Conservation (phyloP, 2,329 filamentous ascomycete genomes). For the Botrytis byssoidea region DNA sequence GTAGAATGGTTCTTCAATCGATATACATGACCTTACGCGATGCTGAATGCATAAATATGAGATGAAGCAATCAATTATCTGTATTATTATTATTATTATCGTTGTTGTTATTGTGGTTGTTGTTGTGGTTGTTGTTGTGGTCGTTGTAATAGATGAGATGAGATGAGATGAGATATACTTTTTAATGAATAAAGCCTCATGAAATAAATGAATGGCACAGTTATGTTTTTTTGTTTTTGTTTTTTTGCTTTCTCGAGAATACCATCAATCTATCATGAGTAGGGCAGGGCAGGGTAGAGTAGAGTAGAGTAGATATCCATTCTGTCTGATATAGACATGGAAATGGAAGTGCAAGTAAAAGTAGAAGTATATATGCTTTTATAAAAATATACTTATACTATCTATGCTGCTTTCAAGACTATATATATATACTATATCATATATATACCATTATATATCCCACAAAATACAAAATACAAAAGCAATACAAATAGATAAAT, state of each 20-base stretch:
- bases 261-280: no score
- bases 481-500: no score
- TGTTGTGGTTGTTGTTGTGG: neutral
- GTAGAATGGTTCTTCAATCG: neutral
- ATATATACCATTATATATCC: no score
- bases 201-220: neutral
- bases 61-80: neutral
- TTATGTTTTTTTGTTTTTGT: neutral
- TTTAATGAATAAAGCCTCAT: constrained; percentile 11
- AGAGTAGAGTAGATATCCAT: no score
- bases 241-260: neutral
- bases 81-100: constrained; percentile 5
- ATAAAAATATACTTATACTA: no score
- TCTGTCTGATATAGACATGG: no score
- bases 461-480: no score
- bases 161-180: constrained; percentile 15
- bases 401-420: no score
- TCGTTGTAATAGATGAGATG: neutral
- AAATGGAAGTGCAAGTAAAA: no score
- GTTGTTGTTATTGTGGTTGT: neutral
- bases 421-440: no score
- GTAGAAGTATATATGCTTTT: no score
- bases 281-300: no score
- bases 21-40: constrained; percentile 2
- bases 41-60: neutral